These are phyloP conservation scores for Biscutella laevigata DNA, from an alignment of 441 rosid genomes.

Conservation along the genomic window DNA sequence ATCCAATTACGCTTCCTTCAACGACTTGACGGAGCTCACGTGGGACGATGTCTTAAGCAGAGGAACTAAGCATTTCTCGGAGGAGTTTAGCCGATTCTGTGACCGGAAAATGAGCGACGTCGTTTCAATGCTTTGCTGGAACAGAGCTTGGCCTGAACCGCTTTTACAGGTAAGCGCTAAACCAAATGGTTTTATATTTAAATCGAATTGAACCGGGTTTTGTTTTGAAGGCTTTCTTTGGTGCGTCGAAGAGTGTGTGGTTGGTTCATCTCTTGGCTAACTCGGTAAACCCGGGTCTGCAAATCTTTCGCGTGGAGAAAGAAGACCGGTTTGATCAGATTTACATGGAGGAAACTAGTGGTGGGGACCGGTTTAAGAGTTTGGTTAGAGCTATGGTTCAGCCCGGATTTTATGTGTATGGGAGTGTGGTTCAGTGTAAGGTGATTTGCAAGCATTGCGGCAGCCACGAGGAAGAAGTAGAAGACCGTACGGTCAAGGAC, in stretches of 20 bases:
- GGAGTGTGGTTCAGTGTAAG: slow-evolving; percentile 78
- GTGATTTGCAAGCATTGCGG: slow-evolving; percentile 64
- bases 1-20: slow-evolving; percentile 55
- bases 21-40: slow-evolving; percentile 47
- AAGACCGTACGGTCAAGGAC: slow-evolving; percentile 25
- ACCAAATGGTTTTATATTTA: slow-evolving; percentile 9
- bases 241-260: slow-evolving; percentile 83
- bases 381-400: slow-evolving; percentile 79
- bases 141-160: slow-evolving; percentile 89
- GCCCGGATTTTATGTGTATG: slow-evolving; percentile 86
- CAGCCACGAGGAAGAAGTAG: slow-evolving; percentile 21
- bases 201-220: background rate
- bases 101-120: slow-evolving; percentile 96
- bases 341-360: slow-evolving; percentile 90
- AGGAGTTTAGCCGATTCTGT: slow-evolving; percentile 84
- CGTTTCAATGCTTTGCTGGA: slow-evolving; percentile 83
- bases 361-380: slow-evolving; percentile 52
- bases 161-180: slow-evolving; percentile 44
- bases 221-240: slow-evolving; percentile 67
- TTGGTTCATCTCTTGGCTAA: slow-evolving; percentile 80
- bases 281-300: slow-evolving; percentile 70
- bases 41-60: slow-evolving; percentile 89
- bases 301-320: slow-evolving; percentile 64
- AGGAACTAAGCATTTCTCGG: slow-evolving; percentile 89
- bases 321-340: slow-evolving; percentile 51